These are phyloP conservation scores for Cokeromyces recurvatus DNA, from an alignment of 371 early-diverging fungal genomes.

Conservation along the genomic window DNA sequence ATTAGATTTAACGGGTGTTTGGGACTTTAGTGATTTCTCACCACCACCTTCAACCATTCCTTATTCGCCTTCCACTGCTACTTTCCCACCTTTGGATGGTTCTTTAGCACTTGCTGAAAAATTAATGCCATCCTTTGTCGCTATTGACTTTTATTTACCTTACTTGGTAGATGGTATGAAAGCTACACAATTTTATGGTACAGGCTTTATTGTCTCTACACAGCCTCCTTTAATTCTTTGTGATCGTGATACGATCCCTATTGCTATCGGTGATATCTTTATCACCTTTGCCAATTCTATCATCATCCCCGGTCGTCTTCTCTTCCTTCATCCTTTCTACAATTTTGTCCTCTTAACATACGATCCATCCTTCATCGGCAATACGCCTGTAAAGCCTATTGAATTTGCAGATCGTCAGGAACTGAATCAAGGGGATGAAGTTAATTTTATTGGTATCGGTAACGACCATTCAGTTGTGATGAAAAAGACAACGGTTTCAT, in stretches of 20 bases:
- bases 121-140: constrained; percentile 70
- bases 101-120: constrained; percentile 57
- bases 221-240: constrained; percentile 70
- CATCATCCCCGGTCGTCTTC: constrained; percentile 66
- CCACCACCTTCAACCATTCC: constrained; percentile 49
- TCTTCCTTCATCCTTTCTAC: constrained; percentile 78
- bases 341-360: constrained; percentile 80
- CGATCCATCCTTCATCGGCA: constrained; percentile 64
- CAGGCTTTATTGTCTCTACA: constrained; percentile 76
- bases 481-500: constrained; percentile 59
- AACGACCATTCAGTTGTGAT: constrained; percentile 54
- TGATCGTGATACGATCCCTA: constrained; percentile 80
- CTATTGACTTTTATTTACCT: constrained; percentile 68
- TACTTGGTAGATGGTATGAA: constrained; percentile 70
- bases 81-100: constrained; percentile 53
- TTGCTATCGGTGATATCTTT: constrained; percentile 69
- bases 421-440: constrained; percentile 63
- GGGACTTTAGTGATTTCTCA: constrained; percentile 75
- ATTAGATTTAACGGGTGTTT: constrained; percentile 58
- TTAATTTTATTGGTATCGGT: constrained; percentile 58
- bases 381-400: constrained; percentile 66
- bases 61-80: constrained; percentile 57
- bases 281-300: constrained; percentile 79
- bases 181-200: constrained; percentile 60
- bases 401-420: constrained; percentile 43